phyloP scores from a whole-genome alignment of 139 green algal genomes.

The Diplosphaera chodatii region DNA sequence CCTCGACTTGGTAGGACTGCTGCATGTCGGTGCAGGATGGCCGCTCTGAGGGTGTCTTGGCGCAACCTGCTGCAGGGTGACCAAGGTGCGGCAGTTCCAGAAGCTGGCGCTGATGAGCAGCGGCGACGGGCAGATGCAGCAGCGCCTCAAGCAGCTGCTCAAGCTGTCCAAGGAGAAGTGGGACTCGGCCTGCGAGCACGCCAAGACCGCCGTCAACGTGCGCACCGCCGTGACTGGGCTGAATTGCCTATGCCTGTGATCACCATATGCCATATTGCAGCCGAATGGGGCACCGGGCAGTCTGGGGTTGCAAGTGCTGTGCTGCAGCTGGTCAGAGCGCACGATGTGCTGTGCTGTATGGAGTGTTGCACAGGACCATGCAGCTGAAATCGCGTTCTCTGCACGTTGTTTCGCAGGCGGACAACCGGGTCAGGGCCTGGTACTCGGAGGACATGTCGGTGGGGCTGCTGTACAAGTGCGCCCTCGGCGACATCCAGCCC shows the following conservation, averaged over 20 bases:
- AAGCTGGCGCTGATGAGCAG: constrained; percentile 16
- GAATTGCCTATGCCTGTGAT: too few relatives aligned
- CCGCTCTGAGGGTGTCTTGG: too few relatives aligned
- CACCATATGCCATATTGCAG: too few relatives aligned
- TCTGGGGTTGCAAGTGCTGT: too few relatives aligned
- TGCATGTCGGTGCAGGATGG: too few relatives aligned
- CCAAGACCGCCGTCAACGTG: constrained; percentile 30
- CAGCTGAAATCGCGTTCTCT: too few relatives aligned
- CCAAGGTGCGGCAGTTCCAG: constrained; percentile 28
- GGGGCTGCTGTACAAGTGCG: constrained; percentile 24
- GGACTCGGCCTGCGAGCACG: constrained; percentile 29
- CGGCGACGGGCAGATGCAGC: constrained; percentile 27
- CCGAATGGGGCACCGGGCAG: too few relatives aligned
- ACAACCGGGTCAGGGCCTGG: constrained; percentile 30
- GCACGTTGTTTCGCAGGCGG: constrained; percentile 20
- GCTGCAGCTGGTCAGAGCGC: too few relatives aligned
- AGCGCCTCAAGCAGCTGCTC: constrained; percentile 32
- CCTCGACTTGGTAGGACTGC: too few relatives aligned
- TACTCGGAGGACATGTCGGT: constrained; percentile 26
- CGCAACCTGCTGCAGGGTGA: constrained; percentile 18
- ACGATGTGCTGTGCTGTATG: too few relatives aligned
- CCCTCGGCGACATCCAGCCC: constrained; percentile 11
- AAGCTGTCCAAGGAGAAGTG: constrained; percentile 36
- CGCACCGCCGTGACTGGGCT: too few relatives aligned
- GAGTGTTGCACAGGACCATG: too few relatives aligned